Base-by-base conservation (phyloP, 305 asterid genomes). In the Rubia peregrina region DNA sequence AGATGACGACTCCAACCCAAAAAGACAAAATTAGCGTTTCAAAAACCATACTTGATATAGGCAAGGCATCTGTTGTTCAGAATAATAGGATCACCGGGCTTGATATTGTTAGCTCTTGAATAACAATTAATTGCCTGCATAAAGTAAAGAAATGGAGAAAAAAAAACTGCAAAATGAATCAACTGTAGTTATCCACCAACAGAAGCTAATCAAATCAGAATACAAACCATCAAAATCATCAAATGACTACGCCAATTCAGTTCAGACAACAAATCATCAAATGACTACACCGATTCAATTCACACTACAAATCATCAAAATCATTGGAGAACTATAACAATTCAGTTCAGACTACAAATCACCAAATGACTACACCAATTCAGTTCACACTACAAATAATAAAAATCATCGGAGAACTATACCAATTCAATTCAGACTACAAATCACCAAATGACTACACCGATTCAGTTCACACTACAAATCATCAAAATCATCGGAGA, bases 51-150 rank as follows among this genome's bases (percentile, higher is more conserved):
- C 99, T 88, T 87, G 70, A 95, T 92, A 85, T 92, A 87, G 64
- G 99, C 87, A 75, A 89, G 79, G 70, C 97, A 91, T 76, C 99
- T 85, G 81, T 88, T 95, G 79, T 89, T 83, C 51, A 95, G 90
- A 74, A 95, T 84, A 71, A 84, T 70, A 19, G 87, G 82, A 84
- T 95, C 90, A 48, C 80, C 80, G 21, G 95, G 94, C 84, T 85
- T 90, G 63, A 90, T 85, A 81, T 82, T 88, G 84, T 84, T 84
- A 77, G 98, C 96, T 77, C 82, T 83, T n/a, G 98, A 84, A 77
- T 90, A 95, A 66, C 78, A 82, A 71, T 89, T 93, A 81, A 90
- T 80, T 56, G 98, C 98, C 99, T 90, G 83, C 69, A 59, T 16
- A 77, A 75, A 57, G 42, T 43, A 56, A 16, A 71, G 9, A 12